Base-by-base conservation (phyloP, 2,329 filamentous ascomycete genomes). In the Cladosporium cucumerinum region DNA sequence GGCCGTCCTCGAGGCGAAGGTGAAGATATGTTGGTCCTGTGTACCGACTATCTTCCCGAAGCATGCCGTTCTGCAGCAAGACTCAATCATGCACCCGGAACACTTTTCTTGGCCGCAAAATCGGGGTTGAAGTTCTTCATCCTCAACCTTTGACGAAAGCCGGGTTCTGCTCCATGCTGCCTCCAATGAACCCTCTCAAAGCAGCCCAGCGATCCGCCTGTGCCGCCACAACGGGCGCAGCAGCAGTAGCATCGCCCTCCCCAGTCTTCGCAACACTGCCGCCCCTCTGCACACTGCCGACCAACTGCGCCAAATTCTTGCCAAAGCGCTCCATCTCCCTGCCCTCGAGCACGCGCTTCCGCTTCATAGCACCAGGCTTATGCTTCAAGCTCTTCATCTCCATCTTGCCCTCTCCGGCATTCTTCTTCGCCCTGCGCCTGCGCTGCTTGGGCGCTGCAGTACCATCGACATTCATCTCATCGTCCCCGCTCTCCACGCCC, bases 91-190 rank as follows among this genome's bases (percentile, higher is more conserved):
- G 39, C 39, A 46, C n/a, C 10, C 5, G 21, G 39, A 5, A 21
- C n/a, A 46, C 39, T 21, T 21, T 8, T 11, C 8, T 11, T 1
- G n/a, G 21, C 10, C 39, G n/a, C 39, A 12, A 16, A 28, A 52
- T 7, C 6, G 12, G 16, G 16, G 14, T 5, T 30, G 14, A 6
- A 36, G 30, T n/a, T 21, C 39, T n/a, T 23, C 39, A 21, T n/a
- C 36, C 12, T 71, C 69, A 71, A 12, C 54, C 59, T 57, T 66
- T 69, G 60, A 62, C 67, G 59, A 96, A 96, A 3, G 89, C 91
- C 16, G 89, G 87, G 71, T 94, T 94, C 77, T 92, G 90, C 79
- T 97, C 92, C 88, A 97, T 92, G 0, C 92, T 97, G 49, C 88
- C 85, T 1, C 91, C 89, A 60, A 97, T 96, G 74, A 94, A 96